A percentile compares a stretch with the other conserved stretches of the same genome.
phyloP scores from a whole-genome alignment of 2,329 filamentous ascomycete species.

The Hypoxylon sp. region DNA sequence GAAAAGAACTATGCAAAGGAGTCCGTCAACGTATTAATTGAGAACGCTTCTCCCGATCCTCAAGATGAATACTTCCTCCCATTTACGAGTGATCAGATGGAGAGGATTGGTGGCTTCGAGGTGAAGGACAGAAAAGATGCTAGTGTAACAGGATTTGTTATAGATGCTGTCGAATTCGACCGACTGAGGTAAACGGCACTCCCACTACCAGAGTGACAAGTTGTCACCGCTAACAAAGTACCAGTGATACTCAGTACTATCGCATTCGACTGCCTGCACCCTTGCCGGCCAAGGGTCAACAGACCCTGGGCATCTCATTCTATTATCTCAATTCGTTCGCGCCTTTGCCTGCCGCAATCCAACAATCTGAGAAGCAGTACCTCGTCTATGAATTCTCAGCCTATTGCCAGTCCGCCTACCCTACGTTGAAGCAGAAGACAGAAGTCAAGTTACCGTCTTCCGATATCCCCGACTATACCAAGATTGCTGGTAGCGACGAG shows the following conservation, averaged over 20 bases:
- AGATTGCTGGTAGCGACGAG: constrained; percentile 73
- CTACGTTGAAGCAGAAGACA: constrained; percentile 93
- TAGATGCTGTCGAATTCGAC: constrained; percentile 76
- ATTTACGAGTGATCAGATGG: constrained; percentile 81
- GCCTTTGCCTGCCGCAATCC: constrained; percentile 84
- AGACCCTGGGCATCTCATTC: constrained; percentile 90
- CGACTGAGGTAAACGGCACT: constrained; percentile 64
- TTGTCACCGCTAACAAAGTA: constrained; percentile 44
- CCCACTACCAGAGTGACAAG: constrained; percentile 20
- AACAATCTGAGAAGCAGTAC: constrained; percentile 89
- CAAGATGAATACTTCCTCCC: constrained; percentile 94
- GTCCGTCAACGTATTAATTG: constrained; percentile 91
- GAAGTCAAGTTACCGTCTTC: constrained; percentile 88
- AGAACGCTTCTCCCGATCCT: constrained; percentile 83
- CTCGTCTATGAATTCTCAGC: constrained; percentile 88
- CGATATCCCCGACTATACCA: constrained; percentile 88
- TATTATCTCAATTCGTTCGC: constrained; percentile 81
- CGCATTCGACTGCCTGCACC: constrained; percentile 82
- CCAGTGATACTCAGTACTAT: constrained; percentile 83
- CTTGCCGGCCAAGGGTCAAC: constrained; percentile 80
- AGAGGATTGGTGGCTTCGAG: constrained; percentile 85
- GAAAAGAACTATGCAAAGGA: constrained; percentile 95
- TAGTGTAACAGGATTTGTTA: constrained; percentile 74
- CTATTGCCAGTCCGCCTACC: constrained; percentile 86
- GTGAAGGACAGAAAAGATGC: constrained; percentile 91